Percentiles rank a stretch among this genome's conserved stretches.
Evolutionary conservation across 805 yeast genomes (phyloP).

Genomic region (Peterozyma toletana): DNA sequence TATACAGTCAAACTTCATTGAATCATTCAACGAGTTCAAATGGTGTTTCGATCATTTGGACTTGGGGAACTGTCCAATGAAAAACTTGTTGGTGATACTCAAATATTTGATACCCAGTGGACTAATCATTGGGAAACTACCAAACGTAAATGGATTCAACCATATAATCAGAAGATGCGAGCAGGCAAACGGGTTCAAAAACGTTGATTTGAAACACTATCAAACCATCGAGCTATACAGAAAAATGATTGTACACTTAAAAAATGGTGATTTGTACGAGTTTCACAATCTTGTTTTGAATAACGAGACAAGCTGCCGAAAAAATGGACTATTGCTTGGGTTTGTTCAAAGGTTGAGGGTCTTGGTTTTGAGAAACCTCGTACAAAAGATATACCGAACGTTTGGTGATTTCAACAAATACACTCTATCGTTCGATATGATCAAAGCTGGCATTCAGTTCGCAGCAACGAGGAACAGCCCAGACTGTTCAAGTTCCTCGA

Average conservation of each 20-base stretch:
- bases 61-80: conserved; percentile 13
- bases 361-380: conserved; percentile 36
- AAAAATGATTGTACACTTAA: conserved; percentile 12
- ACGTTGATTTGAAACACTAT: conserved; percentile 18
- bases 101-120: conserved; percentile 45
- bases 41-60: conserved; percentile 40
- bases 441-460: conserved; percentile 19
- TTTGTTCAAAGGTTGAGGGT: conserved; percentile 38
- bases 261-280: conserved; percentile 32
- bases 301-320: conserved; percentile 30
- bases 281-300: conserved; percentile 26
- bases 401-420: conserved; percentile 6
- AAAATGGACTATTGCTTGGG: conserved; percentile 30
- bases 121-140: conserved; percentile 43
- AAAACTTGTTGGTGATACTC: conserved; percentile 29
- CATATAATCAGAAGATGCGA: neutral
- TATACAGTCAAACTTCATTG: conserved; percentile 41
- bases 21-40: conserved; percentile 37
- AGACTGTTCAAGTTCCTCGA: conserved; percentile 9
- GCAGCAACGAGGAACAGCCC: conserved; percentile 12
- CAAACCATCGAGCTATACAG: conserved; percentile 23
- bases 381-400: conserved; percentile 14
- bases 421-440: conserved; percentile 12
- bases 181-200: conserved; percentile 11
- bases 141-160: conserved; percentile 24